Conservation (phyloP, 441 rosid genomes). For the Gossypium trilobum region DNA sequence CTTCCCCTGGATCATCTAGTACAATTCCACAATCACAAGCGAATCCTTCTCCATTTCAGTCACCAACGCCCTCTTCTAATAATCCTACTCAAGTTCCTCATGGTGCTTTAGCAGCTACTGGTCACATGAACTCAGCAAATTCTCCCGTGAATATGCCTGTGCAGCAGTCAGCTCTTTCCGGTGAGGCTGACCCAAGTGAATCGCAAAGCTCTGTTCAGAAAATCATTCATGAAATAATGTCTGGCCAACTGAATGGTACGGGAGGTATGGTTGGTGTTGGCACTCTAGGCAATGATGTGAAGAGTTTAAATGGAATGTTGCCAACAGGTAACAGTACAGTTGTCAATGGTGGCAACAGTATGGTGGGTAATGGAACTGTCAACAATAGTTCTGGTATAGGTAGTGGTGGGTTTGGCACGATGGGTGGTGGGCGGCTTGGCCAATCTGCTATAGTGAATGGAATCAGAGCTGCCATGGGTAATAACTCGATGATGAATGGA, state of each 20-base stretch:
- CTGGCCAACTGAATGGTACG: slow-evolving; percentile 48
- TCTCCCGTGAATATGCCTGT: slow-evolving; percentile 46
- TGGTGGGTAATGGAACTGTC: slow-evolving; percentile 44
- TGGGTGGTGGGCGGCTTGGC: slow-evolving; percentile 47
- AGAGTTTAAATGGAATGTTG: slow-evolving; percentile 42
- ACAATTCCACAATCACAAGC: slow-evolving; percentile 51
- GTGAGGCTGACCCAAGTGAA: slow-evolving; percentile 54
- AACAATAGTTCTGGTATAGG: slow-evolving; percentile 33
- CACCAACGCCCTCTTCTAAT: slow-evolving; percentile 60
- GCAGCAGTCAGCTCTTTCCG: slow-evolving; percentile 51
- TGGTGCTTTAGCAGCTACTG: slow-evolving; percentile 36
- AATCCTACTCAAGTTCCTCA: slow-evolving; percentile 54
- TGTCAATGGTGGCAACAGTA: slow-evolving; percentile 33
- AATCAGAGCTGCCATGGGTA: slow-evolving; percentile 51
- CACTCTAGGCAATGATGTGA: slow-evolving; percentile 51
- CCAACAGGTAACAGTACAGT: slow-evolving; percentile 39
- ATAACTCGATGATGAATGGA: slow-evolving; percentile 56
- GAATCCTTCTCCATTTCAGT: slow-evolving; percentile 67
- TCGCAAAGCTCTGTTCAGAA: slow-evolving; percentile 78
- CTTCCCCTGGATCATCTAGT: slow-evolving; percentile 68
- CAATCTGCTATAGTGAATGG: slow-evolving; percentile 59
- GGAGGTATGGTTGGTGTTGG: slow-evolving; percentile 54
- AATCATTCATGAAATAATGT: slow-evolving; percentile 67
- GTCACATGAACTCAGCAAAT: slow-evolving; percentile 51
- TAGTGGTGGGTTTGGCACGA: slow-evolving; percentile 35